A percentile compares a stretch with the other conserved stretches of the same genome.
Evolutionary conservation across 768 basidiomycete species (phyloP).

Genomic region (Termitomyces sp.): DNA sequence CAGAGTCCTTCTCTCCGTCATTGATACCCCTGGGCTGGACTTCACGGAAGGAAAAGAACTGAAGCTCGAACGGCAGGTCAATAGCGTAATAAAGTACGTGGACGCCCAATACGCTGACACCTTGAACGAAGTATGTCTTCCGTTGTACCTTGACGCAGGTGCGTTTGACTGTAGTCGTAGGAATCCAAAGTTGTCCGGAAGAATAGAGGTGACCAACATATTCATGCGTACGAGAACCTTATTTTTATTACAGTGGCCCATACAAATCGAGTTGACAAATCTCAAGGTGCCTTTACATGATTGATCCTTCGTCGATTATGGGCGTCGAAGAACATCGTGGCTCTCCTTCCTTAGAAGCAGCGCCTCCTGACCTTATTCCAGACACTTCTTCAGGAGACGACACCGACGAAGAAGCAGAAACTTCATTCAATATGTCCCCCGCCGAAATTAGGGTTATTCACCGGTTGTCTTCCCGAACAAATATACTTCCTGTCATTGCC

Average conservation of each 20-base stretch:
- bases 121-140: constrained; percentile 66
- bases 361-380: constrained; percentile 51
- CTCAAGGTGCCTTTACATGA: constrained; percentile 76
- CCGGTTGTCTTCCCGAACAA: constrained; percentile 67
- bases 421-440: constrained; percentile 62
- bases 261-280: constrained; percentile 13
- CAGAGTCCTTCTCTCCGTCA: constrained; percentile 71
- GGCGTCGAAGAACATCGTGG: constrained; percentile 46
- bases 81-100: constrained; percentile 67
- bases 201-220: constrained; percentile 85
- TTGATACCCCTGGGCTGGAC: constrained; percentile 84
- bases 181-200: constrained; percentile 87
- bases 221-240: constrained; percentile 64
- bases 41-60: constrained; percentile 70
- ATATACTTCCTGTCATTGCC: constrained; percentile 79
- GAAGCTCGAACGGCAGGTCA: constrained; percentile 75
- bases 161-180: constrained; percentile 28
- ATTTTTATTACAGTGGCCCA: neutral
- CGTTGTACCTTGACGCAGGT: neutral
- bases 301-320: constrained; percentile 72
- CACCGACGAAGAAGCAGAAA: constrained; percentile 43
- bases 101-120: constrained; percentile 82
- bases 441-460: constrained; percentile 76
- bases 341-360: constrained; percentile 59
- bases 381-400: constrained; percentile 50